A percentile compares a stretch with the other conserved stretches of the same genome.
Conservation (phyloP, 2,329 filamentous ascomycete species). For the Ophiostoma ulmi region DNA sequence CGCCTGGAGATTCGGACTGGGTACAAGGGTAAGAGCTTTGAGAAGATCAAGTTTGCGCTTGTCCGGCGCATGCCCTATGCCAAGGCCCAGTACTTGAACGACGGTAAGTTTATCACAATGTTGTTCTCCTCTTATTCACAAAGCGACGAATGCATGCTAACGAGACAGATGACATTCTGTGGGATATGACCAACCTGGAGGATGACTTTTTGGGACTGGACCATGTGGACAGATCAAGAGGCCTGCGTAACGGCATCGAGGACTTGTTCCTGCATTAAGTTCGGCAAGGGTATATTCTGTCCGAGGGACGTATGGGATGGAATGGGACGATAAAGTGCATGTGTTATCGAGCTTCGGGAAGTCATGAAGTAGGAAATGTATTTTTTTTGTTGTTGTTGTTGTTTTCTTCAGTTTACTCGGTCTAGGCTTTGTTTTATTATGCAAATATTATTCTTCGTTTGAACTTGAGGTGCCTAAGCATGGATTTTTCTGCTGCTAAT, state of each 20-base stretch:
- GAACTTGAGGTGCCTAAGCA: neutral
- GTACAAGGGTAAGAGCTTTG: conserved; percentile 95
- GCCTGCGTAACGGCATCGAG: conserved; percentile 54
- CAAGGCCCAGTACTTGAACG: conserved; percentile 75
- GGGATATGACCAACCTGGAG: conserved; percentile 46
- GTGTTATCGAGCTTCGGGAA: neutral
- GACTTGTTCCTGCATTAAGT: conserved; percentile 54
- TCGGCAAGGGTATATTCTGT: neutral
- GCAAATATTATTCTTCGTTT: neutral
- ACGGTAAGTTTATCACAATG: conserved; percentile 60
- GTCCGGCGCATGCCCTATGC: conserved; percentile 67
- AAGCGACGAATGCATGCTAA: conserved; percentile 24
- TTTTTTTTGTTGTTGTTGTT: neutral
- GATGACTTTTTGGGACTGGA: conserved; percentile 63
- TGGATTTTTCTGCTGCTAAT: too few relatives aligned
- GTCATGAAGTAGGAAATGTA: neutral
- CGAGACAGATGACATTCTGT: conserved; percentile 54
- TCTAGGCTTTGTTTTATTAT: conserved; percentile 1
- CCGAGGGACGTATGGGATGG: neutral
- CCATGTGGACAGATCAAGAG: conserved; percentile 57
- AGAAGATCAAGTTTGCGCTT: conserved; percentile 95
- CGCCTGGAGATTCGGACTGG: conserved; percentile 88
- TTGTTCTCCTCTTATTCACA: neutral
- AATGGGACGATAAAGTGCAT: neutral
- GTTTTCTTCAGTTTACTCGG: neutral